phyloP scores from a whole-genome alignment of 257 asterid species.

The Primulina tabacum region DNA sequence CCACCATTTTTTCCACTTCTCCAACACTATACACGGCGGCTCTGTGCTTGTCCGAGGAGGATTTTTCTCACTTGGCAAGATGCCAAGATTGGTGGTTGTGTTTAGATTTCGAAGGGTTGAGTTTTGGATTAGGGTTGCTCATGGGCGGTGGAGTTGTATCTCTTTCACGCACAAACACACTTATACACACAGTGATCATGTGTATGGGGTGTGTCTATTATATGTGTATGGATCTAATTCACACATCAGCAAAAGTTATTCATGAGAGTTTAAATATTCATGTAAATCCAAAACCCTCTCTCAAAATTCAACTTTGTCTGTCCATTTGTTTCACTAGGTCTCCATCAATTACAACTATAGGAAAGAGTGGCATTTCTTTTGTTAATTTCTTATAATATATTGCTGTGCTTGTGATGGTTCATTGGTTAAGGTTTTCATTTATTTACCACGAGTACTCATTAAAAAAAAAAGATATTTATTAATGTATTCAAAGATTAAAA shows the following conservation, averaged over 20 bases:
- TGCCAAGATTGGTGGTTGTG: slow-evolving; percentile 27
- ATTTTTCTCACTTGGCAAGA: slow-evolving; percentile 15
- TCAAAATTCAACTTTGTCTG: slow-evolving; percentile 29
- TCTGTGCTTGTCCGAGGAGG: slow-evolving; percentile 16
- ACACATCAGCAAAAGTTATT: slow-evolving; percentile 22
- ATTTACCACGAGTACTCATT: slow-evolving; percentile 4
- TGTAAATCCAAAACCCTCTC: slow-evolving; percentile 18
- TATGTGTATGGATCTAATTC: neutral
- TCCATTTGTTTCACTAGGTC: slow-evolving; percentile 31
- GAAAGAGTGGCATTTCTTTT: slow-evolving; percentile 13
- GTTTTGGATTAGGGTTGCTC: slow-evolving; percentile 36
- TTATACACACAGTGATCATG: slow-evolving; percentile 1
- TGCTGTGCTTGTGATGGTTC: slow-evolving; percentile 1
- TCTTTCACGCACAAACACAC: slow-evolving; percentile 19
- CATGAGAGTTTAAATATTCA: slow-evolving; percentile 20
- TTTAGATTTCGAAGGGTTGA: slow-evolving; percentile 30
- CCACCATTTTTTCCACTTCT: slow-evolving; percentile 26
- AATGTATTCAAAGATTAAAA: too few species aligned
- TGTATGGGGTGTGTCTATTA: neutral
- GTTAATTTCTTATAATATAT: slow-evolving; percentile 6
- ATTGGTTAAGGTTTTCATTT: slow-evolving; percentile 31
- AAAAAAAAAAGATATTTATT: too few species aligned
- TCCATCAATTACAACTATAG: slow-evolving; percentile 12
- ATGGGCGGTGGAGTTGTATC: slow-evolving; percentile 17
- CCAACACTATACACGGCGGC: slow-evolving; percentile 22